Evolutionary conservation across 345 rosid species (phyloP).

Genomic region (Lagerstroemia speciosa): DNA sequence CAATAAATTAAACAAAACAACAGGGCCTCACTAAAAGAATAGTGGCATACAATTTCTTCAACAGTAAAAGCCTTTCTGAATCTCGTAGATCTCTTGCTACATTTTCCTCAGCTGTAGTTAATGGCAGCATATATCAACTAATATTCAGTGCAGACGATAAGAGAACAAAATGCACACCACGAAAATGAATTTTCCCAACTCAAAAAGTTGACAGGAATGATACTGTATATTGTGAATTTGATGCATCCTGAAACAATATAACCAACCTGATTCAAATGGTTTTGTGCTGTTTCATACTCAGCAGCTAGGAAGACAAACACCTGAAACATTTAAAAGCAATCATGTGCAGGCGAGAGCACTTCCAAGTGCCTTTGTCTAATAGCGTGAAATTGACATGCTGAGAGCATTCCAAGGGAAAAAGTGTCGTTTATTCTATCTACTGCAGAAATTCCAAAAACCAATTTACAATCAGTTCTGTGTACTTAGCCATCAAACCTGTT

Average conservation of each 20-base stretch:
- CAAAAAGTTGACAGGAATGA: not conserved
- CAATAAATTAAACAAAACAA: not conserved
- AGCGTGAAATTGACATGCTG: not conserved
- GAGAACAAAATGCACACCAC: not conserved
- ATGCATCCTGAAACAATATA: not conserved
- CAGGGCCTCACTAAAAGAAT: not conserved
- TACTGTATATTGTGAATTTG: not conserved
- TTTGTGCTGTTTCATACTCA: constrained; percentile 68
- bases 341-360: not conserved
- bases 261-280: constrained; percentile 79
- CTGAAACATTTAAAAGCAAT: constrained; percentile 21
- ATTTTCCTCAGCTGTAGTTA: not conserved
- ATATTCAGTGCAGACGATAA: not conserved
- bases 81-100: not conserved
- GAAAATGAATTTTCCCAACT: not conserved
- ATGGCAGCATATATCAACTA: not conserved
- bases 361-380: not conserved
- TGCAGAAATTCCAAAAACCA: not conserved
- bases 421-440: not conserved
- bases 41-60: not conserved
- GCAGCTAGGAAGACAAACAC: constrained; percentile 81
- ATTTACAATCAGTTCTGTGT: not conserved
- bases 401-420: not conserved
- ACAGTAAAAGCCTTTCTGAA: not conserved
- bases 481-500: constrained; percentile 49